Evolutionary conservation across 495 filamentous ascomycete species (phyloP), one percentile per base, ranked within the genome.

Genomic region (Margaritispora aquatica): DNA sequence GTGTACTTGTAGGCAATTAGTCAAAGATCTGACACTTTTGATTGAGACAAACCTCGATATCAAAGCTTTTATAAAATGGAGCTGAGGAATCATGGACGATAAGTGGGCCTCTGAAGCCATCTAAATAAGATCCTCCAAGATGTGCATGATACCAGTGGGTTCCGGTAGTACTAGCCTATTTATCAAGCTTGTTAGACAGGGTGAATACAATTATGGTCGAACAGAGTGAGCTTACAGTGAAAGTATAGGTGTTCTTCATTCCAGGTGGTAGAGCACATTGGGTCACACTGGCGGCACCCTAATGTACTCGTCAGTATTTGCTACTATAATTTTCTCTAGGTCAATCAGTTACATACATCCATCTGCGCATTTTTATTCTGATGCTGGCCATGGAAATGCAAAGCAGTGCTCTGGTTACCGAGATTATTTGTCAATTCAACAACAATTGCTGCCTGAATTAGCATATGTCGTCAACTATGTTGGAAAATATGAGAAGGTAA

Each of bases 311-410:
- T n/a, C n/a, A n/a, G n/a, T n/a, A n/a, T n/a, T n/a, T n/a, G n/a
- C n/a, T n/a, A n/a, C n/a, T n/a, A n/a, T n/a, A n/a, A n/a, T n/a
- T n/a, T n/a, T n/a, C n/a, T n/a, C n/a, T n/a, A n/a, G n/a, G n/a
- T n/a, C n/a, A n/a, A n/a, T n/a, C n/a, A n/a, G n/a, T n/a, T n/a
- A n/a, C n/a, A n/a, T n/a, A n/a, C n/a, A n/a, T n/a, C n/a, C n/a
- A n/a, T n/a, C 89, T 88, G 90, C 91, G 11, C 77, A 70, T 15
- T 83, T 4, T 86, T 85, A 24, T 74, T 77, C 64, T 86, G 77
- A 67, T 90, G 87, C 69, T 79, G 88, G 24, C 89, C 89, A 67
- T 94, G 89, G 69, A 86, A 94, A 73, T 94, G 89, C 2, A 93
- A 71, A 24, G 82, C 82, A 5, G 87, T 85, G 19, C 74, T 80